Conservation (phyloP, 768 basidiomycete genomes). For the Phanerodontia chrysosporium region DNA sequence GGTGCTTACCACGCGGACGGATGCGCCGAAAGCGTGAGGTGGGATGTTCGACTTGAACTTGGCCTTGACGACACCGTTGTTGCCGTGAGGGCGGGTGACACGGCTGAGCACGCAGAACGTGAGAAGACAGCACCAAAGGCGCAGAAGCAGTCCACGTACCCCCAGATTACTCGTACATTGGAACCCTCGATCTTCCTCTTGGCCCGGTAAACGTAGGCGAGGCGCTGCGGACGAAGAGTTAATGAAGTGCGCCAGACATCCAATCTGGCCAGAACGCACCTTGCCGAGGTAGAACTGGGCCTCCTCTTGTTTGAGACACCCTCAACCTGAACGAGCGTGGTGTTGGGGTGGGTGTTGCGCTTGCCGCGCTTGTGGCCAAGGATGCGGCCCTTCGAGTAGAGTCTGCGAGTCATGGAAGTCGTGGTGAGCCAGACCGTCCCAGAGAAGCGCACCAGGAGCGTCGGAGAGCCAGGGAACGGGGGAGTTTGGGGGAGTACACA, state of each 20-base stretch:
- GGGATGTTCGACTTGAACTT: conserved; percentile 96
- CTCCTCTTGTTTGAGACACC: conserved; percentile 91
- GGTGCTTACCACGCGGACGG: conserved; percentile 78
- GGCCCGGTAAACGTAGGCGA: conserved; percentile 97
- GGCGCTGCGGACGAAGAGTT: conserved; percentile 51
- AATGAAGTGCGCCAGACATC: background rate
- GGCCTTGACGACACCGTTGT: conserved; percentile 92
- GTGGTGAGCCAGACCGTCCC: conserved; percentile 12
- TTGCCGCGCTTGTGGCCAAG: conserved; percentile 98
- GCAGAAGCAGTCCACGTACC: conserved; percentile 46
- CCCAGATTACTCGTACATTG: conserved; percentile 98
- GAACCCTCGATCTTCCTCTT: conserved; percentile 92
- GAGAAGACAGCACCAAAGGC: background rate
- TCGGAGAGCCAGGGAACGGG: background rate
- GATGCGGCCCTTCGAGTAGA: conserved; percentile 95
- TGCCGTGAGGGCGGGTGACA: conserved; percentile 90
- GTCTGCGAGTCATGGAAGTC: conserved; percentile 44
- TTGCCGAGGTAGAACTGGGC: conserved; percentile 99
- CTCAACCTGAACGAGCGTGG: conserved; percentile 95
- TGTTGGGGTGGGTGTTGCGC: conserved; percentile 94
- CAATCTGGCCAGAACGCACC: conserved; percentile 44
- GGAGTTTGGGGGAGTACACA: background rate
- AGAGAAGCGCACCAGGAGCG: background rate
- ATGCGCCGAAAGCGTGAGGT: conserved; percentile 90
- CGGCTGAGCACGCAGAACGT: conserved; percentile 45